A percentile compares a stretch with the other conserved stretches of the same genome.
Evolutionary conservation across 225 moss, liverwort and hornwort genomes (phyloP).

Genomic region (Pseudisothecium myosuroides): DNA sequence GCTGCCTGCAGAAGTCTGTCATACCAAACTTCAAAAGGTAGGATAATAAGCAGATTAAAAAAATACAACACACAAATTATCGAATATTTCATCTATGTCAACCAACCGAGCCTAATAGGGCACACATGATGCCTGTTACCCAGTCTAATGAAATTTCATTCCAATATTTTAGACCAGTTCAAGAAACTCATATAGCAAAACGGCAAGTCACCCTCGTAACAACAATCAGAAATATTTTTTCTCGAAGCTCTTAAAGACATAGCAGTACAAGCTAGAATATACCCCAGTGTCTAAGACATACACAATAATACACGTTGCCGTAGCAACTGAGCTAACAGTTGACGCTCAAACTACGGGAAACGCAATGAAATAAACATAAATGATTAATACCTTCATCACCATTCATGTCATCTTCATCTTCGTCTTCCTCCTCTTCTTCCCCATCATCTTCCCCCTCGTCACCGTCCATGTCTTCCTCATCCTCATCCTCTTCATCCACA

Average conservation of each 20-base stretch:
- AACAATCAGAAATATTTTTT: neutral
- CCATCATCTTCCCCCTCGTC: constrained; percentile 85
- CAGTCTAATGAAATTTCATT: neutral
- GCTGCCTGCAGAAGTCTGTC: constrained; percentile 18
- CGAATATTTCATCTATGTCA: neutral
- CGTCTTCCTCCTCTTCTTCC: constrained; percentile 93
- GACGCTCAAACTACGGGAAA: neutral
- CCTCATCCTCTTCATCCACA: constrained; percentile 84
- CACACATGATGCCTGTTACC: neutral
- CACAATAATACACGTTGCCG: neutral
- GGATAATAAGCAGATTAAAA: neutral
- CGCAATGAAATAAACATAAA: neutral
- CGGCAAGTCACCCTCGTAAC: neutral
- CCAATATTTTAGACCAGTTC: neutral
- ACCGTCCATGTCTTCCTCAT: constrained; percentile 74
- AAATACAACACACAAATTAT: neutral
- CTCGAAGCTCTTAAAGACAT: neutral
- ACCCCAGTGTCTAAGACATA: neutral
- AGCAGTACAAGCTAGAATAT: neutral
- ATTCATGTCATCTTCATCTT: constrained; percentile 93
- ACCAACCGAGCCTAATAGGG: neutral
- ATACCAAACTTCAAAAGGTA: constrained; percentile 5
- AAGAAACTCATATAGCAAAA: neutral
- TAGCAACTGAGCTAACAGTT: neutral
- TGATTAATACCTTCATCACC: constrained; percentile 53